Evolutionary conservation across 129 eudicot genomes (phyloP), one percentile per base, ranked within the genome.

Genomic region (Heracleum sosnowskyi): DNA sequence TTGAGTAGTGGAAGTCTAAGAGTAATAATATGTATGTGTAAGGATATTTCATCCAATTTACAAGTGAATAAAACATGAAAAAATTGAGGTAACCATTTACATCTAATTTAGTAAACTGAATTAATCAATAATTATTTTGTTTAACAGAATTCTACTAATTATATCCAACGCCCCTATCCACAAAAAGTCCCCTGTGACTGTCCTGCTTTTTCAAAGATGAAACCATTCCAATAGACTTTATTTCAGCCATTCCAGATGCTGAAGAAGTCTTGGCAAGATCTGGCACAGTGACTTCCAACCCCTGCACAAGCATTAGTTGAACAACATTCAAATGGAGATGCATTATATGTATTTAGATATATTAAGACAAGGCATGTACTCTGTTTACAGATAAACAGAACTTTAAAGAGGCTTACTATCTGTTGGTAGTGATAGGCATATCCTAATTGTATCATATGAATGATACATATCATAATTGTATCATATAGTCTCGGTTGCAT

Each of bases 81-180:
- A n/a, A n/a, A n/a, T n/a, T n/a, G n/a, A n/a, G n/a, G n/a, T n/a
- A n/a, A n/a, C n/a, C n/a, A n/a, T n/a, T n/a, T n/a, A n/a, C n/a
- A n/a, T n/a, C n/a, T n/a, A n/a, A n/a, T n/a, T n/a, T n/a, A n/a
- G n/a, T n/a, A n/a, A n/a, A n/a, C n/a, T n/a, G n/a, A n/a, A n/a
- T n/a, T n/a, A n/a, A n/a, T n/a, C n/a, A n/a, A n/a, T n/a, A n/a
- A n/a, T n/a, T n/a, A n/a, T n/a, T n/a, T n/a, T n/a, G n/a, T n/a
- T n/a, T n/a, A n/a, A n/a, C n/a, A n/a, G n/a, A n/a, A n/a, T n/a
- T n/a, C n/a, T n/a, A n/a, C n/a, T n/a, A n/a, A n/a, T n/a, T n/a
- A n/a, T n/a, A 92, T 80, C 99, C 99, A 41, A 95, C 99, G 72
- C 97, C 97, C 86, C 97, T 87, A 84, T 95, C 97, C 76, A 91